These are phyloP conservation scores for Scheffersomyces quercinus DNA, from an alignment of 1,139 yeast genomes.

Conservation along the genomic window DNA sequence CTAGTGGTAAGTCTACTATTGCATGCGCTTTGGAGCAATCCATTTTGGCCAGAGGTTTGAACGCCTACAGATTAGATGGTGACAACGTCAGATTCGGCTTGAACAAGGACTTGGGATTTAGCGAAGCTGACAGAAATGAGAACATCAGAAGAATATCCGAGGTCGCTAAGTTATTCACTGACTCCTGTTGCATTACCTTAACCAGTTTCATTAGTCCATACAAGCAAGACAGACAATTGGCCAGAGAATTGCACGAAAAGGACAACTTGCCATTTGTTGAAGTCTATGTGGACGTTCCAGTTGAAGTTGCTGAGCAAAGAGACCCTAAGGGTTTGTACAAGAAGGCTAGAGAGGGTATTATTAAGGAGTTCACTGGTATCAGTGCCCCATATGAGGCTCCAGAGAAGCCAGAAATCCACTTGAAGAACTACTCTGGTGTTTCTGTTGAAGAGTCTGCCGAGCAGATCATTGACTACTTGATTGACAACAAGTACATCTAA, in stretches of 20 bases:
- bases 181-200: constrained; percentile 78
- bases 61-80: constrained; percentile 89
- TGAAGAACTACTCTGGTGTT: constrained; percentile 65
- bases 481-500: constrained; percentile 50
- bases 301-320: constrained; percentile 91
- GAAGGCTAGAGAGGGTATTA: constrained; percentile 93
- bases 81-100: constrained; percentile 93
- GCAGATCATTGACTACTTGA: constrained; percentile 68
- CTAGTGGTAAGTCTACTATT: constrained; percentile 92
- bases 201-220: constrained; percentile 94
- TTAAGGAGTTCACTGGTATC: constrained; percentile 93
- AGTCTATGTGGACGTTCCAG: constrained; percentile 88
- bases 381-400: constrained; percentile 97
- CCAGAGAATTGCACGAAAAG: constrained; percentile 79
- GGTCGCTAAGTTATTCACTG: constrained; percentile 88
- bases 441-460: constrained; percentile 81
- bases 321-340: constrained; percentile 96
- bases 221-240: constrained; percentile 77
- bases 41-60: constrained; percentile 63
- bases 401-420: constrained; percentile 75
- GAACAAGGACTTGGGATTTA: constrained; percentile 91
- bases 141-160: constrained; percentile 93
- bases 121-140: constrained; percentile 89
- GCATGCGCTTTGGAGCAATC: constrained; percentile 92
- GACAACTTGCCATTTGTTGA: constrained; percentile 82